These are phyloP conservation scores for Fusarium sp. DNA, from an alignment of 2,329 filamentous ascomycete species.

Conservation along the genomic window DNA sequence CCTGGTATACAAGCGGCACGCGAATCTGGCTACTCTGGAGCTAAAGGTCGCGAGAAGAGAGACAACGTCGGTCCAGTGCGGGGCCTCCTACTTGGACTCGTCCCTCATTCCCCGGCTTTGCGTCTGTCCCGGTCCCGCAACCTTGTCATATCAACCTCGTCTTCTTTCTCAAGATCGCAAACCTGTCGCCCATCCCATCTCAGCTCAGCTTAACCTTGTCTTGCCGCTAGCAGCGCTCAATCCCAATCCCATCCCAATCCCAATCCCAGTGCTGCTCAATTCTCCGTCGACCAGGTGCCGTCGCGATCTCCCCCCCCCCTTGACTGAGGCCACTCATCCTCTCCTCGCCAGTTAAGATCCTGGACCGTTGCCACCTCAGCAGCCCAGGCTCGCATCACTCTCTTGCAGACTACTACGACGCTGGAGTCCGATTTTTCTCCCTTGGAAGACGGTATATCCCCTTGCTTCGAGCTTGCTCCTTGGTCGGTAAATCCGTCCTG, in stretches of 20 bases:
- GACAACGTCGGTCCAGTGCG: slow-evolving; percentile 43
- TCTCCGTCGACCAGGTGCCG: background rate
- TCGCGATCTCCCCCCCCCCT: background rate
- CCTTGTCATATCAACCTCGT: slow-evolving; percentile 37
- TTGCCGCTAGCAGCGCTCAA: slow-evolving; percentile 5
- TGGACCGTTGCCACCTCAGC: slow-evolving; percentile 13
- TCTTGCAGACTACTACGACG: slow-evolving; percentile 14
- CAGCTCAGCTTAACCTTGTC: slow-evolving; percentile 7
- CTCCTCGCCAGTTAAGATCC: slow-evolving; percentile 11
- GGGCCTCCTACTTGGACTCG: slow-evolving; percentile 35
- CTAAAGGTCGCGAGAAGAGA: slow-evolving; percentile 44
- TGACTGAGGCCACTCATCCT: slow-evolving; percentile 7
- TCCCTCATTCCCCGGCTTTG: slow-evolving; percentile 37
- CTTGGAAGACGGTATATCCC: slow-evolving; percentile 3
- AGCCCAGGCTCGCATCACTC: slow-evolving; percentile 18
- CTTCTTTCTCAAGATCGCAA: slow-evolving; percentile 34
- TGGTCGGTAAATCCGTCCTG: slow-evolving; percentile 5
- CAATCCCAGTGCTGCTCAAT: slow-evolving; percentile 7
- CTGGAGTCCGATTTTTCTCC: slow-evolving; percentile 12
- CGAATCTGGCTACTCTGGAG: slow-evolving; percentile 37
- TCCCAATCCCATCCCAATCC: background rate
- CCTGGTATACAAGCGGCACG: slow-evolving; percentile 36
- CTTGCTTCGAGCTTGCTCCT: slow-evolving; percentile 9
- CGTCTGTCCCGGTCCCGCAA: slow-evolving; percentile 39
- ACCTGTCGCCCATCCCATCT: slow-evolving; percentile 17